Evolutionary conservation across 257 asterid genomes (phyloP), one percentile per base, ranked within the genome.

Genomic region (Scutellaria galericulata): DNA sequence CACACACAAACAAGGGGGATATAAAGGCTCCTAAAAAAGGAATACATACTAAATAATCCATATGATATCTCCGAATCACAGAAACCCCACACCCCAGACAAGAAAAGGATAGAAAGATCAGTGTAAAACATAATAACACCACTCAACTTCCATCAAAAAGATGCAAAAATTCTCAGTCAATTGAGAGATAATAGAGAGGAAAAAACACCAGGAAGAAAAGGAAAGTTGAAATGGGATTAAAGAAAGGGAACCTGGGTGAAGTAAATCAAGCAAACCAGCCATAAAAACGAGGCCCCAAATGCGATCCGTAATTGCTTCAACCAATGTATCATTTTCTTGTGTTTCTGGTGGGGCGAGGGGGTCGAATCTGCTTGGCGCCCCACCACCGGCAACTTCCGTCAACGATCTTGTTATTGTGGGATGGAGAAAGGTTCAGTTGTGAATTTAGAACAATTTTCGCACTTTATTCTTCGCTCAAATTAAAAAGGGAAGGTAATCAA

Each of bases 241-340:
- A 6, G 66, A 42, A 57, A 71, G 9, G 27, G 57, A 71, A 92
- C 98, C 98, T 93, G 98, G 66, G 98, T 93, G 90, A 87, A 93
- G 85, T 93, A 93, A 84, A 93, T 90, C 76, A 93, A 77, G 84
- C 96, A 91, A 77, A 89, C 96, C 53, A 93, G 92, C 98, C 97
- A 93, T 27, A 93, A 57, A 78, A 93, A 93, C 1, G 98, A 84
- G 35, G 85, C 88, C 64, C 98, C 97, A 79, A 90, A 93, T 68
- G 92, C 86, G 85, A 81, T 77, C 81, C 84, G 84, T n/a, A 93
- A 83, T 79, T 85, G 89, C 73, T 86, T 90, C 12, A 86, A 78
- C 93, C 93, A 89, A 54, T 66, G 75, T 37, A 85, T 85, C 97
- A 93, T 93, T 64, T 81, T 78, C 5, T 37, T 24, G 27, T 4